Evolutionary conservation across 139 green algal species (phyloP), one percentile per base, ranked within the genome.

Genomic region (Micromonas pusilla): DNA sequence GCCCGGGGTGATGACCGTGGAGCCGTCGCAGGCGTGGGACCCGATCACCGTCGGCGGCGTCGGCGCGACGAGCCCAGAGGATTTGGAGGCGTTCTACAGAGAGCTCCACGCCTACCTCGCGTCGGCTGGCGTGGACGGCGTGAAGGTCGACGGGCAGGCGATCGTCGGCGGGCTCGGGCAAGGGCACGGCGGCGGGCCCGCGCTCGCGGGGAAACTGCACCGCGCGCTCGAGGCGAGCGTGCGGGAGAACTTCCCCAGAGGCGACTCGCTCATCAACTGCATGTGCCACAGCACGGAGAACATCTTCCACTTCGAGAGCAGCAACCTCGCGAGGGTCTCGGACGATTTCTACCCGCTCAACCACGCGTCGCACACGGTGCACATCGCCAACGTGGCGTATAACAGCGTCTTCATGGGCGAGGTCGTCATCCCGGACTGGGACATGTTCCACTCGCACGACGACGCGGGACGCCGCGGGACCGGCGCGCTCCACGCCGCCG

Each of bases 281-380:
- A 99, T 99, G 95, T 97, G 92, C 85, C 95, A 98, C 90, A 93
- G 88, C 45, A 97, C 91, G 1, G 94, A 98, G 68, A 96, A 97
- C 87, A 83, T 99, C 57, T 94, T 94, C 88, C 77, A 72, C 23
- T 86, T 83, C 54, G 67, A 60, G 60, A 62, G 80, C 26, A 82
- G 79, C 21, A 57, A 52, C 3, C 66, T 88, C 30, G 84, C 83
- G 36, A 39, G 85, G 32, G 85, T 80, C 21, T 81, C 62, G 0
- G 85, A 89, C 63, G 85, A 89, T 72, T 89, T 89, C 68, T 89
- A 86, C 70, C 85, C 85, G 28, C 36, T 28, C 33, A 83, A 93
- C 82, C 86, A 86, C 0, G 91, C 93, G 53, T 91, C 84, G 31
- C 88, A 84, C 76, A 88, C 89, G 19, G 88, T 91, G 9, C 95